Evolutionary conservation across 2,329 filamentous ascomycete species (phyloP), one percentile per base, ranked within the genome.

Genomic region (Aspergillus pseudoglaucus): DNA sequence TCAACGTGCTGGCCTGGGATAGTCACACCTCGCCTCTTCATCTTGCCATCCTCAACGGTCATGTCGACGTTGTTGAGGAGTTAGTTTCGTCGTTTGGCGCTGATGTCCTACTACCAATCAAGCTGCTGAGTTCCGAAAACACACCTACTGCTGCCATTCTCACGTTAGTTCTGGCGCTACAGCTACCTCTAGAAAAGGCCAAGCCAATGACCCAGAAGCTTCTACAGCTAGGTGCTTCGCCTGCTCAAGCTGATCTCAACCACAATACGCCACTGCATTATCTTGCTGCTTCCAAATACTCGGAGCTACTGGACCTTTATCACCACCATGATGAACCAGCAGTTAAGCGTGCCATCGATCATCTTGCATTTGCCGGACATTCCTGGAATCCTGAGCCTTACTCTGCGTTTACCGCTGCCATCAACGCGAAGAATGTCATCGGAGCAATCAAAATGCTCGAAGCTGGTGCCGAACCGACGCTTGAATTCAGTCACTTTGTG

Each of bases 1-100:
- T 90, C 50, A 84, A 94, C 54, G 79, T 85, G 1, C 62, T 87
- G n/a, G 81, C 87, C 1, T 95, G 89, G 89, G 88, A 94, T 57
- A 79, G 76, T 4, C 81, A 83, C 4, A 80, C 82, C 48, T 86
- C 85, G 10, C 82, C 89, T 1, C 74, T 94, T 4, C 89, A 95
- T 63, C 76, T 90, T 23, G 89, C 89, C 6, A 89, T 94, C 51
- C 64, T 87, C 1, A 80, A 81, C 50, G 88, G 87, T 0, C 83
- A 91, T 54, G 72, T 79, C 22, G 77, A 85, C 3, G 79, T 83
- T 9, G 86, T 91, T 12, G 80, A 83, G 48, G 66, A 81, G 20
- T 77, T 95, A 6, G 85, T 87, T 45, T 74, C 82, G 40, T 77
- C 77, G 1, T 93, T 88, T 59, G 89, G 87, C 6, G 87, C 88